phyloP scores from a whole-genome alignment of 306 rosid genomes.

The Vicia villosa region DNA sequence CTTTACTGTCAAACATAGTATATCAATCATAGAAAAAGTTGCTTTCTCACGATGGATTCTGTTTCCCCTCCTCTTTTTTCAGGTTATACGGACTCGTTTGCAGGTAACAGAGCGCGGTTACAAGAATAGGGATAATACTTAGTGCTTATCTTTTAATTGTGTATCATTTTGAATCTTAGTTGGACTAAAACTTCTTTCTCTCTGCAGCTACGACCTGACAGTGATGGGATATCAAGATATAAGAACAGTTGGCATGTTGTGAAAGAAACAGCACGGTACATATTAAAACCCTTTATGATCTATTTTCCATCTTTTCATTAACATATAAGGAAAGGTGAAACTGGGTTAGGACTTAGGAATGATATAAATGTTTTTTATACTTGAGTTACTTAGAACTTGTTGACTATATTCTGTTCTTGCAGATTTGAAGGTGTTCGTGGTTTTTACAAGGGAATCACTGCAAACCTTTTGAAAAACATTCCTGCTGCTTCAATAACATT shows the following conservation, averaged over 20 bases:
- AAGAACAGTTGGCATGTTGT: slow-evolving; percentile 51
- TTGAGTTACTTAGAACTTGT: slow-evolving; percentile 32
- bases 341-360: background rate
- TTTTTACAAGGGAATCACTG: slow-evolving; percentile 89
- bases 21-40: slow-evolving; percentile 32
- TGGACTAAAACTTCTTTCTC: slow-evolving; percentile 34
- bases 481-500: slow-evolving; percentile 88
- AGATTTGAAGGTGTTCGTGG: slow-evolving; percentile 92
- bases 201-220: slow-evolving; percentile 84
- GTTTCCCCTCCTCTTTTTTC: slow-evolving; percentile 30
- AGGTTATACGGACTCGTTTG: slow-evolving; percentile 51
- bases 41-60: slow-evolving; percentile 23
- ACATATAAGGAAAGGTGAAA: background rate
- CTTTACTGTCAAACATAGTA: slow-evolving; percentile 35
- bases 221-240: slow-evolving; percentile 68
- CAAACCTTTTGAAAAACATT: slow-evolving; percentile 82
- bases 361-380: slow-evolving; percentile 9
- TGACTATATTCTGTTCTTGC: slow-evolving; percentile 41
- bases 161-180: slow-evolving; percentile 18
- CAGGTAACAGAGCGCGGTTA: slow-evolving; percentile 41
- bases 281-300: slow-evolving; percentile 12
- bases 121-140: slow-evolving; percentile 16
- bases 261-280: slow-evolving; percentile 54
- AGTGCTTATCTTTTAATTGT: slow-evolving; percentile 17
- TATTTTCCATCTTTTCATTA: slow-evolving; percentile 21